These are phyloP conservation scores for Hypericum androsaemum DNA, from an alignment of 345 rosid genomes.

Conservation along the genomic window DNA sequence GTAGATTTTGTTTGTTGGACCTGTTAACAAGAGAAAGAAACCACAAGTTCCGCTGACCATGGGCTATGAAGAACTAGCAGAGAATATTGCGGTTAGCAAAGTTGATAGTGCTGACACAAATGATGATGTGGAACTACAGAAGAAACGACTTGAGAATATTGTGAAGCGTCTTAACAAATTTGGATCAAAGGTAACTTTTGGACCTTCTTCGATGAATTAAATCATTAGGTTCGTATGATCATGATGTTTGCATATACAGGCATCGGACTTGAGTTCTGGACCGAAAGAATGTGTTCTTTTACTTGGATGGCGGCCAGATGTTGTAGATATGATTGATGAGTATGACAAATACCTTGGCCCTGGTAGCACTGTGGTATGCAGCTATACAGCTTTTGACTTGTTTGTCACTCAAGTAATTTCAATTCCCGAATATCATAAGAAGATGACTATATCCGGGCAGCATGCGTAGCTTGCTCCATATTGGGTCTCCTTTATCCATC, in stretches of 20 bases:
- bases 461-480: neutral
- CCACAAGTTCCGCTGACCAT: slow-evolving; percentile 36
- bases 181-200: slow-evolving; percentile 59
- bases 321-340: slow-evolving; percentile 81
- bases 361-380: slow-evolving; percentile 73
- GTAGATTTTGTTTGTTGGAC: slow-evolving; percentile 69
- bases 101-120: slow-evolving; percentile 23
- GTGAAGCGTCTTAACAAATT: slow-evolving; percentile 39
- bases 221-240: slow-evolving; percentile 9
- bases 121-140: slow-evolving; percentile 37
- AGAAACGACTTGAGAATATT: slow-evolving; percentile 36
- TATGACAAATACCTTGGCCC: slow-evolving; percentile 96
- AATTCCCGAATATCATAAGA: too few species aligned
- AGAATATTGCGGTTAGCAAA: slow-evolving; percentile 20
- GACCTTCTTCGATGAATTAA: slow-evolving; percentile 5
- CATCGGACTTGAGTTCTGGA: slow-evolving; percentile 58
- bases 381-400: slow-evolving; percentile 2
- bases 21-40: slow-evolving; percentile 47
- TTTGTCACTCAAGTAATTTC: neutral
- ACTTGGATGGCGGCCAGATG: slow-evolving; percentile 94
- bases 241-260: slow-evolving; percentile 30
- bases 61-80: slow-evolving; percentile 22
- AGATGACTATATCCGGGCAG: too few species aligned
- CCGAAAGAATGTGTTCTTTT: slow-evolving; percentile 75
- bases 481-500: neutral